Conservation (phyloP, 768 basidiomycete species). For the Kwoniella dendrophila region DNA sequence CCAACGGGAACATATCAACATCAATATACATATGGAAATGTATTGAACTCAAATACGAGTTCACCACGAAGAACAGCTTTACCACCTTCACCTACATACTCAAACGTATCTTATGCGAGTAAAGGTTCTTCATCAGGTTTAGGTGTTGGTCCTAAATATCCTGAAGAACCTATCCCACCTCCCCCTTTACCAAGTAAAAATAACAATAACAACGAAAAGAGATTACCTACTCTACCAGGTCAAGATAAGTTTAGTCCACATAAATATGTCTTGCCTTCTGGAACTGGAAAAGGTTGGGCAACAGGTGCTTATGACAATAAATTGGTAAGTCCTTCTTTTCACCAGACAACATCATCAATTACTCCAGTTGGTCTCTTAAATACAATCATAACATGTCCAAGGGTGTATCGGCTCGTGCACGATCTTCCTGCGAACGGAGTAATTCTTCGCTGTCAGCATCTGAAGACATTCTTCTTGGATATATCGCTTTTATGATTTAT, state of each 20-base stretch:
- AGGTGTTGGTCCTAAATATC: slow-evolving; percentile 14
- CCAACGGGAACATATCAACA: slow-evolving; percentile 14
- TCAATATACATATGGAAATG: slow-evolving; percentile 1
- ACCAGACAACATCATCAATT: no score
- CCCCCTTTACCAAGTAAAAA: slow-evolving; percentile 28
- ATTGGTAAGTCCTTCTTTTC: slow-evolving; percentile 44
- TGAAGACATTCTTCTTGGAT: no score
- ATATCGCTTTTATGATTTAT: no score
- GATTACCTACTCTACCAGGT: slow-evolving; percentile 13
- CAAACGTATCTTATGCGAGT: slow-evolving; percentile 19
- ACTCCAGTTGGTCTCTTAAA: no score
- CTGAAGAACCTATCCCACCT: slow-evolving; percentile 5
- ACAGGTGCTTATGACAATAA: slow-evolving; percentile 52
- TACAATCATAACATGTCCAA: no score
- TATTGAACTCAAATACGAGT: no score
- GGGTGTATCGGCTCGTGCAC: no score
- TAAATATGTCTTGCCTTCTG: not conserved
- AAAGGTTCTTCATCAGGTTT: slow-evolving; percentile 5
- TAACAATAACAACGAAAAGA: slow-evolving; percentile 11
- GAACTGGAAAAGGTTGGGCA: slow-evolving; percentile 12
- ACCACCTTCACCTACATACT: slow-evolving; percentile 27
- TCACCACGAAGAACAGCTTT: slow-evolving; percentile 23
- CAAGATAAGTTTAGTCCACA: slow-evolving; percentile 30
- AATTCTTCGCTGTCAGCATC: no score
- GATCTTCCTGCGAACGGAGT: no score